Evolutionary conservation across 2,329 filamentous ascomycete species (phyloP), one percentile per base, ranked within the genome.

Genomic region (Pseudocercospora musae): DNA sequence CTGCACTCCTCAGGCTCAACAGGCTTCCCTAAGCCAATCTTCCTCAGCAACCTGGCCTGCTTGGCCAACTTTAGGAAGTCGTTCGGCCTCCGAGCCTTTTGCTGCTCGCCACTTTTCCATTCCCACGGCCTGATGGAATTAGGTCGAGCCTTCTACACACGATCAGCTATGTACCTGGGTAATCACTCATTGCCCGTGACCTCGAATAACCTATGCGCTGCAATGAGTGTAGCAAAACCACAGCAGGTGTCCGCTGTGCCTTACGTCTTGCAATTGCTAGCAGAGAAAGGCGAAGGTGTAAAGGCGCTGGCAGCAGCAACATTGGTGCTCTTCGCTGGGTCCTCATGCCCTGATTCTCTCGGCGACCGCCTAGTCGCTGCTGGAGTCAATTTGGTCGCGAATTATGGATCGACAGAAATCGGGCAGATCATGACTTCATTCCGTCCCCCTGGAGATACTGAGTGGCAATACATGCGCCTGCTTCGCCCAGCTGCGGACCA

Each of bases 391-490:
- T 69, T 76, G 10, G 72, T 74, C 0, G 72, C 68, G 4, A 73
- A 75, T 29, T 76, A 75, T 46, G 74, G 65, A 21, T 83, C 80
- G 2, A 88, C 86, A 0, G 86, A 89, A 70, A 84, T 82, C 0
- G 85, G 85, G 5, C 82, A 85, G 68, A 72, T 88, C 13, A 87
- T 87, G 83, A 87, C 84, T 0, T 86, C 85, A 0, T 81, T 83
- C 65, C 77, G 86, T 9, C 77, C 80, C 0, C 70, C 72, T 2
- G 80, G 75, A 1, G 86, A 88, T 70, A 81, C 80, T 46, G 81
- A 78, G 2, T 89, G 86, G 87, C 83, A 86, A 68, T 89, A 87
- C 64, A 71, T 85, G 6, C 73, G 70, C 20, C 78, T 76, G 62
- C 77, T 72, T 64, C 73, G 5, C 67, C 69, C 70, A 10, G 69